Evolutionary conservation across 495 filamentous ascomycete species (phyloP), one percentile per base, ranked within the genome.

Genomic region (Penicillium manginii): DNA sequence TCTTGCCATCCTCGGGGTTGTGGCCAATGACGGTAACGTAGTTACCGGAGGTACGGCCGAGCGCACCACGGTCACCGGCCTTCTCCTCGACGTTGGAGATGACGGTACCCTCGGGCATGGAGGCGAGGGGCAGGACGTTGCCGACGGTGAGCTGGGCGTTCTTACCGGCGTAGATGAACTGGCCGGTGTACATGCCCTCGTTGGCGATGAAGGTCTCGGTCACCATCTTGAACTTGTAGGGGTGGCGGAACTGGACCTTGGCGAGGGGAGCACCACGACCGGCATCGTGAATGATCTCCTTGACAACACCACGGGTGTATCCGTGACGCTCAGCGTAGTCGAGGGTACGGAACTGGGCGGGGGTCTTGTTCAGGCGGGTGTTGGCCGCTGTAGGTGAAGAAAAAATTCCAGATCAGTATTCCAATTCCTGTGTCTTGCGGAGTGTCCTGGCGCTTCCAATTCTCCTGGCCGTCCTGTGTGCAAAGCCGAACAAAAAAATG

Each of bases 131-230:
- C 48, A 99, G 90, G 73, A 99, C 81, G 83, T 99, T 99, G 75
- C 94, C 94, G 73, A 99, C 86, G 71, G 88, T 98, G 64, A 99
- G 85, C 58, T 86, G 82, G 66, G 94, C 96, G 81, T 96, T 91
- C 89, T 99, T 99, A 76, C 94, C 94, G 78, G 93, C 93, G 81
- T 98, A 99, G 89, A 99, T 92, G 85, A 99, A 99, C 83, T 97
- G 93, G 67, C 94, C 94, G 63, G 94, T 97, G 91, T 99, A 99
- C 93, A 98, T 97, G 82, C 94, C 94, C 86, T 99, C 94, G 82
- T 97, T 98, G 78, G 96, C 94, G 75, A 99, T 98, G 87, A 98
- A 97, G 62, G 94, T 96, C 88, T 91, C 93, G 77, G 87, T 92
- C 77, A 88, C 79, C 78, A 90, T 85, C 84, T 90, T 91, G 86